phyloP scores from a whole-genome alignment of 2,329 filamentous ascomycete species.

The Neofusicoccum cordaticola region DNA sequence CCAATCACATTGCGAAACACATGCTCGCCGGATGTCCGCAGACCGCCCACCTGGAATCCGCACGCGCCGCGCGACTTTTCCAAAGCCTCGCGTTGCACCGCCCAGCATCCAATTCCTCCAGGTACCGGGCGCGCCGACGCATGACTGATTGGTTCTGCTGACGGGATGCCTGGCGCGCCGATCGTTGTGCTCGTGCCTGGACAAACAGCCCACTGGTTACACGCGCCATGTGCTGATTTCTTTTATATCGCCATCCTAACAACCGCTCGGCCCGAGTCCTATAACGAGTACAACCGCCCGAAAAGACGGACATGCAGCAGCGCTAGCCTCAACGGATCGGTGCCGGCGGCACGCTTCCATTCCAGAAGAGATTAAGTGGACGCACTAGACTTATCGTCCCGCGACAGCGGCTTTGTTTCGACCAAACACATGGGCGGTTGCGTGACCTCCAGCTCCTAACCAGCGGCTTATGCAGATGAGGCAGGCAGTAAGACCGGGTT shows the following conservation, averaged over 20 bases:
- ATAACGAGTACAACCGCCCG: not conserved
- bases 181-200: not conserved
- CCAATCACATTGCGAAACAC: not conserved
- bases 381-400: not conserved
- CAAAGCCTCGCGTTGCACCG: not conserved
- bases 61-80: not conserved
- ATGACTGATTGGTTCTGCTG: not conserved
- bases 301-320: not conserved
- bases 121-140: not conserved
- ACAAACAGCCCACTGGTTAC: not conserved
- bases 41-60: not conserved
- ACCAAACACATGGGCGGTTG: not conserved
- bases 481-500: not conserved
- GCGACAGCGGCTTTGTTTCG: not conserved
- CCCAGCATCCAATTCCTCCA: not conserved
- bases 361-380: not conserved
- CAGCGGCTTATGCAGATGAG: not conserved
- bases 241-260: not conserved
- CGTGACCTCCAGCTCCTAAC: not conserved
- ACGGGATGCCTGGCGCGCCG: not conserved
- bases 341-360: not conserved
- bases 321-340: not conserved
- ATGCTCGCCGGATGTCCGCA: not conserved
- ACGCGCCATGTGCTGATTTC: not conserved
- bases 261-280: not conserved